A percentile compares a stretch with the other conserved stretches of the same genome.
These are phyloP conservation scores for Cyclostephanos tholiformis DNA, from an alignment of 108 stramenopile genomes.

Conservation along the genomic window DNA sequence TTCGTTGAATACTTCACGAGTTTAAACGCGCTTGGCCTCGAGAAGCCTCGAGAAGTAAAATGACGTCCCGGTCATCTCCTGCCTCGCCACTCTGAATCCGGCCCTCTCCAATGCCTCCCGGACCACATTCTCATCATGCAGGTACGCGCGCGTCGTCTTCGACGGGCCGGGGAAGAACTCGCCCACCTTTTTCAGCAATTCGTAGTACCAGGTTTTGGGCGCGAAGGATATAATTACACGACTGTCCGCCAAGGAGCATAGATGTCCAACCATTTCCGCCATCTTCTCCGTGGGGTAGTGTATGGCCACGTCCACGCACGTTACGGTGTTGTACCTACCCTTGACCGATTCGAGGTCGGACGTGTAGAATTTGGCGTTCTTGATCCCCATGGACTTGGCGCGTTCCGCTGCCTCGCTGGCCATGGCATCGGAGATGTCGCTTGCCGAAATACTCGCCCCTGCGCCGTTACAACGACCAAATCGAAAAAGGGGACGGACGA, in stretches of 20 bases:
- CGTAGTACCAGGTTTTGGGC: conserved; percentile 96
- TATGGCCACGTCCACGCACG: conserved; percentile 97
- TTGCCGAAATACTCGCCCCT: conserved; percentile 89
- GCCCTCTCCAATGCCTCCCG: conserved; percentile 74
- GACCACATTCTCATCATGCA: conserved; percentile 92
- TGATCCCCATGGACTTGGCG: conserved; percentile 75
- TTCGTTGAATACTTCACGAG: background rate
- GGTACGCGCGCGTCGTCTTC: conserved; percentile 95
- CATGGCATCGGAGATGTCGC: conserved; percentile 95
- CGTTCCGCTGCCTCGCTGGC: conserved; percentile 87
- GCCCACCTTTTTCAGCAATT: conserved; percentile 92
- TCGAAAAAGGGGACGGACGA: too few relatives aligned
- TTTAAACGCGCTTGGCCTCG: conserved; percentile 83
- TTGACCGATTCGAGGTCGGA: conserved; percentile 93
- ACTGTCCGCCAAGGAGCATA: conserved; percentile 83
- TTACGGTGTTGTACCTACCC: conserved; percentile 93
- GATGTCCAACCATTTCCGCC: conserved; percentile 89
- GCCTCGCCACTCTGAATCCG: conserved; percentile 88
- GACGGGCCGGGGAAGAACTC: conserved; percentile 96
- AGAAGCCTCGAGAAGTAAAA: conserved; percentile 96
- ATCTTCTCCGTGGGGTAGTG: conserved; percentile 97
- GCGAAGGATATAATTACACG: conserved; percentile 94
- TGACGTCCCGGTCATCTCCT: conserved; percentile 95
- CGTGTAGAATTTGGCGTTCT: conserved; percentile 88
- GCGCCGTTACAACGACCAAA: background rate